Base-by-base conservation (phyloP, 345 rosid genomes). In the Trapa incisa region DNA sequence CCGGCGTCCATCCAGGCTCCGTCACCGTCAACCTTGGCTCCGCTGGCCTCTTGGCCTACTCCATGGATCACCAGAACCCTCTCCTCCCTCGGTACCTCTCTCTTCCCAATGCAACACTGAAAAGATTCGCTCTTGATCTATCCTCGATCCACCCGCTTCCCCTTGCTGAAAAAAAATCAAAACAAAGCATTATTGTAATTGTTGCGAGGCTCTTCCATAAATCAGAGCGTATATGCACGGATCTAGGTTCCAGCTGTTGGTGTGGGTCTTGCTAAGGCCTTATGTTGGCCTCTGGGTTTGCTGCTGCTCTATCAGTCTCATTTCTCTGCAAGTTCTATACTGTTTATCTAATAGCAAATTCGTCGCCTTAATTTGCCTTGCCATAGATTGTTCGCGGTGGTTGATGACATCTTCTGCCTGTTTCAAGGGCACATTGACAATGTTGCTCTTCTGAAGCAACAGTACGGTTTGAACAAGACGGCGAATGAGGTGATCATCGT, bases 341-440 rank as follows among this genome's bases (percentile, higher is more conserved):
- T 36, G 16, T 62, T 3, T 37, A 8, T 60, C 1, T 35, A 4
- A 53, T 52, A 5, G 13, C n/a, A 0, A 53, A 41, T 32, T 12
- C 2, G 35, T 37, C 10, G 1, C 9, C 47, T 15, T 76, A 0
- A 4, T 69, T 37, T 61, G 70, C 17, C 61, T 45, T 36, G 54
- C 73, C 41, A 50, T 74, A 94, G 99, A 74, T 79, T 94, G 68
- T 91, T 94, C 75, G 96, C 92, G 0, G 97, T 87, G 67, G 88
- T 82, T 72, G 97, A 95, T 58, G 96, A 95, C 74, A 87, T 95
- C 70, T 95, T 91, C 92, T 95, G 96, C 75, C 65, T 91, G 76
- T 89, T 95, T 82, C 89, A 87, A 86, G 99, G 97, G 74, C 90
- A 91, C 76, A 83, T 95, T 66, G 89, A 89, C 73, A 95, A 95